phyloP scores from a whole-genome alignment of 441 rosid species.

The Adansonia grandidieri region DNA sequence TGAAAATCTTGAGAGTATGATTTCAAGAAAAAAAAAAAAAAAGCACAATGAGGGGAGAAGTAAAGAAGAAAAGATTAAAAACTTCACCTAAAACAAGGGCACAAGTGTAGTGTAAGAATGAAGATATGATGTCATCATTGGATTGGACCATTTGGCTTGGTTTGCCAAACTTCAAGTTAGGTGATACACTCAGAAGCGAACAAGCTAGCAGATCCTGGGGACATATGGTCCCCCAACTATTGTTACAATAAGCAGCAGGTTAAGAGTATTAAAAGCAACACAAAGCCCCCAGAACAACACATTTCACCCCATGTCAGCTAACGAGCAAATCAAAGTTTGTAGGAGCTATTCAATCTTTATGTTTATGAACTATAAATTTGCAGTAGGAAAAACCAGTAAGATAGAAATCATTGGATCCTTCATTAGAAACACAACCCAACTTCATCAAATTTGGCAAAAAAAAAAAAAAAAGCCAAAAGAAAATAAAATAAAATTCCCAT shows the following conservation, averaged over 20 bases:
- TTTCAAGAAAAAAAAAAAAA: no score
- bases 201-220: constrained; percentile 28
- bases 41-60: background rate
- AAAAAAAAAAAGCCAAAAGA: background rate
- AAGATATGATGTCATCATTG: background rate
- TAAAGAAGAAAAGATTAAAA: background rate
- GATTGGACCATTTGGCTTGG: constrained; percentile 6
- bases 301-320: constrained; percentile 20
- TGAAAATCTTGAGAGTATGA: background rate
- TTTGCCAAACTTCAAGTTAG: background rate
- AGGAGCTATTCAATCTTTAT: constrained; percentile 22
- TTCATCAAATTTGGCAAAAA: constrained; percentile 12
- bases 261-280: constrained; percentile 24
- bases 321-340: constrained; percentile 22
- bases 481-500: background rate
- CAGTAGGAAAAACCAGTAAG: constrained; percentile 19
- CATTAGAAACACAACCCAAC: constrained; percentile 28
- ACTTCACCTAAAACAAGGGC: background rate
- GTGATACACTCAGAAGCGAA: constrained; percentile 17
- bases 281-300: constrained; percentile 22
- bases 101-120: background rate
- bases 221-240: constrained; percentile 37
- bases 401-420: constrained; percentile 37
- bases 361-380: constrained; percentile 24
- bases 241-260: constrained; percentile 22